These are phyloP conservation scores for Ehretia macrophylla DNA, from an alignment of 257 asterid genomes.

Conservation along the genomic window DNA sequence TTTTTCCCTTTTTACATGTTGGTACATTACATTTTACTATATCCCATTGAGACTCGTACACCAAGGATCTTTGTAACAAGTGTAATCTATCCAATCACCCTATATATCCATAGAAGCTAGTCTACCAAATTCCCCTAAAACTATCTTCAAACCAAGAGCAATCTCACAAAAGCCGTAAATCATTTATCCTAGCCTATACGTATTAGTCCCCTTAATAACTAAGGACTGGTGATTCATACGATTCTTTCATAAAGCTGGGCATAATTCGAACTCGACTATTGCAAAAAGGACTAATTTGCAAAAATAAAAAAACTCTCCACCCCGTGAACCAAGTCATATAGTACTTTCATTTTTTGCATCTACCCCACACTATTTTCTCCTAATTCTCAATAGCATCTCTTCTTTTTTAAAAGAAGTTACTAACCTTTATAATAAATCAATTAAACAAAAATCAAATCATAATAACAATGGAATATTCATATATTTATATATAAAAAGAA, in stretches of 20 bases:
- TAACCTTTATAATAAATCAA: constrained; percentile 16
- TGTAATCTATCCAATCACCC: too few relatives aligned
- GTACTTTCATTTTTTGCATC: constrained; percentile 32
- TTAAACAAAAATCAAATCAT: constrained; percentile 10
- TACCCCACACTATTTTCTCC: constrained; percentile 27
- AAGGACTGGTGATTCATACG: not conserved
- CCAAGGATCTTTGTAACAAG: too few relatives aligned
- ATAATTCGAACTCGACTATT: not conserved
- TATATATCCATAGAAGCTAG: too few relatives aligned
- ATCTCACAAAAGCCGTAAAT: too few relatives aligned
- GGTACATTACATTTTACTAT: too few relatives aligned
- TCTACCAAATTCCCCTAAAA: too few relatives aligned
- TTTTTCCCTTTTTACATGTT: too few relatives aligned
- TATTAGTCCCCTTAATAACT: too few relatives aligned
- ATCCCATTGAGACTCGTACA: too few relatives aligned
- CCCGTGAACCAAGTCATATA: too few relatives aligned
- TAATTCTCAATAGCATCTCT: constrained; percentile 5
- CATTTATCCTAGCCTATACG: too few relatives aligned
- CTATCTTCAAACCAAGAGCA: too few relatives aligned
- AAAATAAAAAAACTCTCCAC: not conserved
- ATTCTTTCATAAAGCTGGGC: not conserved
- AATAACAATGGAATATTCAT: not conserved
- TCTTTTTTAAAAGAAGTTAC: constrained; percentile 16
- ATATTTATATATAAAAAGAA: constrained; percentile 13
- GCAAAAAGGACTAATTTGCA: not conserved